Evolutionary conservation across 306 rosid genomes (phyloP), one percentile per base, ranked within the genome.

Genomic region (Cicer pinnatifidum): DNA sequence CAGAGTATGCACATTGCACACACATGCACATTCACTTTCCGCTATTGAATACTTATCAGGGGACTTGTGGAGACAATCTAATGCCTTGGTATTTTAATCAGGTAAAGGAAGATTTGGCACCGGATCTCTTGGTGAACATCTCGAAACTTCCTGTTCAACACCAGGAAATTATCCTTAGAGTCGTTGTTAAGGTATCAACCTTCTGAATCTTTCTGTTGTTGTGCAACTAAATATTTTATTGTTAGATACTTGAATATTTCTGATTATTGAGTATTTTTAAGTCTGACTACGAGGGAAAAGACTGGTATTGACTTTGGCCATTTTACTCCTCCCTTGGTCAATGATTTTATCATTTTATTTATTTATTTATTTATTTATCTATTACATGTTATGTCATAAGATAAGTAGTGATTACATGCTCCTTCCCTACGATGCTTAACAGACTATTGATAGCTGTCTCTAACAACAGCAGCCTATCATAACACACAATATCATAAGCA

Each of bases 151-250:
- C 96, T 78, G 77, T 58, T 78, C 97, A 89, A 85, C 97, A 93
- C 86, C 97, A 91, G 70, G 97, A 93, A 73, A 93, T 91, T 78
- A 82, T 93, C 78, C 87, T 93, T 57, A 88, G 98, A 87, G 77
- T 91, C 59, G 51, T 85, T 77, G 73, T 82, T 64, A 88, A 91
- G 97, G 98, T 93, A 84, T 62, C 12, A 15, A 65, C 38, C 4
- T 46, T 67, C 50, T 23, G 13, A 46, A 51, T 43, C 63, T 78
- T 74, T 51, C 8, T 10, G 8, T 70, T 57, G 16, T 61, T 45
- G 28, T 44, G 28, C 12, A 23, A 6, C 38, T 35, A 52, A 52
- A 60, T 67, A 38, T 74, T 63, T 6, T 69, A n/a, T 67, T 13
- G 40, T 62, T 23, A 5, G 11, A 50, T 15, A 37, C 74, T 10